Conservation (phyloP, 169 alveolate species). For the Toxoplasma gondii region DNA sequence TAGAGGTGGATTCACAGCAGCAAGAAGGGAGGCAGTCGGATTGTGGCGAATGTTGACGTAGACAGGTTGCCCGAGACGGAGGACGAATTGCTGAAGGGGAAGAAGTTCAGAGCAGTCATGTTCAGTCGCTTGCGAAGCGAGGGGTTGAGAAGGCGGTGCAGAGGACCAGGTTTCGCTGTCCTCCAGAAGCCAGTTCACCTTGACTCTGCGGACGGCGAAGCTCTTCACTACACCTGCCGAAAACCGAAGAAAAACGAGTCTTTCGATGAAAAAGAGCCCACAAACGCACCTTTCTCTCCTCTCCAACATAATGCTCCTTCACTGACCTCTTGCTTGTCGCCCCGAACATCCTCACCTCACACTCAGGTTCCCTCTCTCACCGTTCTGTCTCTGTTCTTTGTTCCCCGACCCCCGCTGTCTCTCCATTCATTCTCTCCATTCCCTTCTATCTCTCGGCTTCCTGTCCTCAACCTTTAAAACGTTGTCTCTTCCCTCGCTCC, state of each 20-base stretch:
- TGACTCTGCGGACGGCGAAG: conserved; percentile 48
- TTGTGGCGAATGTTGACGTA: conserved; percentile 24
- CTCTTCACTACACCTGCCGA: conserved; percentile 42
- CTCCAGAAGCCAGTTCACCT: conserved; percentile 47
- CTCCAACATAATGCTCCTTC: too few species aligned
- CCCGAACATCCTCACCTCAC: too few species aligned
- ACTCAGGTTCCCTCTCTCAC: too few species aligned
- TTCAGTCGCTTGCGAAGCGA: conserved; percentile 27
- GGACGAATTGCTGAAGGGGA: conserved; percentile 45
- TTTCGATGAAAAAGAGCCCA: neutral
- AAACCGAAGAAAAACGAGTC: neutral
- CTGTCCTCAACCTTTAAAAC: too few species aligned
- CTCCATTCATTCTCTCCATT: neutral
- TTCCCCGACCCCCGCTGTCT: neutral
- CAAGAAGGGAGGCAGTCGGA: neutral
- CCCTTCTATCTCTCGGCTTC: neutral
- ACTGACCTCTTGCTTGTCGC: too few species aligned
- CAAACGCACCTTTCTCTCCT: neutral
- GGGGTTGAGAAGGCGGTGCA: conserved; percentile 16
- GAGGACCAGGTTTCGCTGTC: conserved; percentile 1
- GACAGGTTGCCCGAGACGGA: conserved; percentile 52
- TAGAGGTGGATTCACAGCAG: too few species aligned
- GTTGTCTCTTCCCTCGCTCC: neutral
- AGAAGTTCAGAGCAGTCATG: conserved; percentile 23
- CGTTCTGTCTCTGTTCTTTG: too few species aligned